Evolutionary conservation across 495 filamentous ascomycete genomes (phyloP), one percentile per base, ranked within the genome.

Genomic region (Tuber magnatum): DNA sequence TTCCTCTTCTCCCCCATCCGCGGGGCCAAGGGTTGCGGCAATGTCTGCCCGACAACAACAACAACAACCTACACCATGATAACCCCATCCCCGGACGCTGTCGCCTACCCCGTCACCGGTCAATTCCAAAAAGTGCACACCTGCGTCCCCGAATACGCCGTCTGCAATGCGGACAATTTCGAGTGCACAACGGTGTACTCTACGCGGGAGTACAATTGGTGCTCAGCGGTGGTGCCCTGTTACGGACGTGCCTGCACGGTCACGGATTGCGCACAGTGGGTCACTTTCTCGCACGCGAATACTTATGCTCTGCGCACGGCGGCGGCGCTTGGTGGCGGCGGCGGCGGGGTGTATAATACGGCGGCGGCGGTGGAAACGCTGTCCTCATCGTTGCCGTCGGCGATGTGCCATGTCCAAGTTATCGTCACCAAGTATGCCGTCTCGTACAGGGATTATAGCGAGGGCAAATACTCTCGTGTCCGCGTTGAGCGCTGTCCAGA

Each of bases 121-220:
- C 75, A 73, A 28, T 75, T 75, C 61, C 76, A 78, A 40, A 20
- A 69, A 12, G 22, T 78, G 22, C 72, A 75, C 38, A 73, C 75
- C 40, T 72, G 69, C 56, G 14, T 77, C 75, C 76, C 76, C 12
- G 74, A 77, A 16, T 78, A 77, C 41, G 76, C 75, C 5, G 46
- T 78, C 56, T 78, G 76, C 76, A 78, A 78, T 61, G 44, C 75
- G 8, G 75, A 77, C 32, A 72, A 46, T 68, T 73, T 70, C 43
- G 76, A 78, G 46, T 78, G 76, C 41, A 78, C 75, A 8, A 78
- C 76, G 4, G 44, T 78, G 70, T 77, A 77, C 74, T 35, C 75
- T 5, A 3, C 75, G 32, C 46, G 56, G 14, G 71, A 68, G 35
- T 78, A 78, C 40, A 69, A 69, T 46, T 78, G 76, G 76, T 78